These are phyloP conservation scores for Pelargonium cotyledonis DNA, from an alignment of 441 rosid species.

Conservation along the genomic window DNA sequence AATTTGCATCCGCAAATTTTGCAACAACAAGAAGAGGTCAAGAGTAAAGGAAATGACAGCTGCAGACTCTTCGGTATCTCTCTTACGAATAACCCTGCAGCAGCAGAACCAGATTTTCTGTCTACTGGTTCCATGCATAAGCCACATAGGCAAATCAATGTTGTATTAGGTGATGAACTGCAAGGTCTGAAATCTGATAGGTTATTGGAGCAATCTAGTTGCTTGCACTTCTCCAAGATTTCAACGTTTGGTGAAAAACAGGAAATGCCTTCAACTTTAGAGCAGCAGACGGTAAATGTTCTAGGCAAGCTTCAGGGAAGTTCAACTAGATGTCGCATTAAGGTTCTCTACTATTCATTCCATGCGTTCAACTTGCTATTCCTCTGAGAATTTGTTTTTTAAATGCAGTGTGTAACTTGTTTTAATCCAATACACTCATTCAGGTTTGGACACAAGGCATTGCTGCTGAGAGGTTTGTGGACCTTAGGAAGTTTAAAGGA, in stretches of 20 bases:
- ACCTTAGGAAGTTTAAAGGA: conserved; percentile 70
- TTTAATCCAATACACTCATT: conserved; percentile 3
- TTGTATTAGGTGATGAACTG: conserved; percentile 25
- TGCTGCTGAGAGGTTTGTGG: conserved; percentile 95
- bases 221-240: not conserved
- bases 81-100: conserved; percentile 38
- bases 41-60: conserved; percentile 40
- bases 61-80: conserved; percentile 93
- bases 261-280: conserved; percentile 15
- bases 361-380: not conserved
- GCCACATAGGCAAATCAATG: conserved; percentile 17
- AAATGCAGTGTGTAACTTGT: not conserved
- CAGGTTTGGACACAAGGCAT: conserved; percentile 93
- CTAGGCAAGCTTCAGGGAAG: conserved; percentile 12
- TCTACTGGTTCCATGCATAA: conserved; percentile 29
- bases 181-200: conserved; percentile 4
- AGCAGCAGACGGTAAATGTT: conserved; percentile 12
- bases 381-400: not conserved
- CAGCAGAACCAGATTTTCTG: conserved; percentile 32
- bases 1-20: not conserved
- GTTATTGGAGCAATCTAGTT: not conserved
- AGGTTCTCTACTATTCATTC: conserved; percentile 8
- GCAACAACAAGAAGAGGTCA: conserved; percentile 29
- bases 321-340: conserved; percentile 18
- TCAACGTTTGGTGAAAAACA: conserved; percentile 5